These are phyloP conservation scores for Apostasia ramifera DNA, from an alignment of 106 monocot species.

Conservation along the genomic window DNA sequence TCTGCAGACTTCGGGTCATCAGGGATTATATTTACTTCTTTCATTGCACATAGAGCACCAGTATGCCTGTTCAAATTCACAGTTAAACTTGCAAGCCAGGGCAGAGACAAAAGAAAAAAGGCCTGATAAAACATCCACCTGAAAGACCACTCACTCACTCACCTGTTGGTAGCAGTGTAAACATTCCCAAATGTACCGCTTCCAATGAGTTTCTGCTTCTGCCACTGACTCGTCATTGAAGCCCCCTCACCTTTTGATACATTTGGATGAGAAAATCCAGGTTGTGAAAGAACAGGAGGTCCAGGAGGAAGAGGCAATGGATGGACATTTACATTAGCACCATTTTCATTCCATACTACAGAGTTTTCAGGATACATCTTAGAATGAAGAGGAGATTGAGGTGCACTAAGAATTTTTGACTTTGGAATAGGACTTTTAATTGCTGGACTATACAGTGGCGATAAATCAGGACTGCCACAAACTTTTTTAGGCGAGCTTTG, in stretches of 20 bases:
- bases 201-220: slow-evolving; percentile 82
- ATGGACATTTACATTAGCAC: slow-evolving; percentile 49
- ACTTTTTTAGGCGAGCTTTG: slow-evolving; percentile 33
- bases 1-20: slow-evolving; percentile 92
- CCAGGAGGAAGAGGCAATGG: slow-evolving; percentile 89
- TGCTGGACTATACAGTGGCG: slow-evolving; percentile 51
- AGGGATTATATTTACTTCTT: slow-evolving; percentile 93
- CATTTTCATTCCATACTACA: slow-evolving; percentile 30
- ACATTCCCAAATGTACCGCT: slow-evolving; percentile 96
- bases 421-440: slow-evolving; percentile 38
- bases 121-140: background rate
- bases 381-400: slow-evolving; percentile 77
- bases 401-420: slow-evolving; percentile 73
- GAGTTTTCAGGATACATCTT: slow-evolving; percentile 45
- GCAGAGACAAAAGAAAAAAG: background rate
- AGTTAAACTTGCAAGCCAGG: background rate
- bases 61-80: slow-evolving; percentile 43
- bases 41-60: slow-evolving; percentile 96
- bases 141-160: background rate
- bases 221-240: slow-evolving; percentile 66
- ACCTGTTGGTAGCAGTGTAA: slow-evolving; percentile 84
- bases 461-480: slow-evolving; percentile 49
- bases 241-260: slow-evolving; percentile 34
- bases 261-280: slow-evolving; percentile 28
- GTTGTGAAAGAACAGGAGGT: slow-evolving; percentile 20